A percentile compares a stretch with the other conserved stretches of the same genome.
These are phyloP conservation scores for Paraleonurus japonicus DNA, from an alignment of 257 asterid genomes.

Conservation along the genomic window DNA sequence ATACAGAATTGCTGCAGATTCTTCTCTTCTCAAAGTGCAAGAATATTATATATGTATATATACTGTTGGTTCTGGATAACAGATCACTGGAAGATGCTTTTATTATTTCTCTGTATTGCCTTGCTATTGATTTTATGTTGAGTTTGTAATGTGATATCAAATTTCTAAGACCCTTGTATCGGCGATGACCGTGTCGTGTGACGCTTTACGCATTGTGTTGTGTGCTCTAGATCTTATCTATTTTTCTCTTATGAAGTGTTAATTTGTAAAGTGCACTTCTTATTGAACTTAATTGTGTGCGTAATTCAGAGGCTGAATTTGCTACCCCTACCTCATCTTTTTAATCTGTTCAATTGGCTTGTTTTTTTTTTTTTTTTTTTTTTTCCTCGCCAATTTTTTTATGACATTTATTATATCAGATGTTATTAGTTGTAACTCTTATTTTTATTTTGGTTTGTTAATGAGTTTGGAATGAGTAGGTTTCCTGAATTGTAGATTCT, in stretches of 20 bases:
- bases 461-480: too few relatives aligned
- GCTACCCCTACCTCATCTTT: background rate
- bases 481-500: too few relatives aligned
- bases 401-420: background rate
- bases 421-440: too few relatives aligned
- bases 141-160: slow-evolving; percentile 21
- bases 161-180: background rate
- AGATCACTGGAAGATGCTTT: slow-evolving; percentile 15
- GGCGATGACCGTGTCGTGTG: background rate
- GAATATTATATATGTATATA: background rate
- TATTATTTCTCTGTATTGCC: background rate
- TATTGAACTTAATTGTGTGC: slow-evolving; percentile 12
- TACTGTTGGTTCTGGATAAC: slow-evolving; percentile 21
- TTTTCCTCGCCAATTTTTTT: too few relatives aligned
- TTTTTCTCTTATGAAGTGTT: slow-evolving; percentile 1
- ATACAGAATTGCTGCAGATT: background rate
- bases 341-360: background rate
- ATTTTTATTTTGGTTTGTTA: too few relatives aligned
- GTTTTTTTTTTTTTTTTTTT: background rate
- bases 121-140: background rate
- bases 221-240: slow-evolving; percentile 17
- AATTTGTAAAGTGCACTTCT: slow-evolving; percentile 24
- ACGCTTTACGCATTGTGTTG: slow-evolving; percentile 15
- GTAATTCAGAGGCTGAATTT: slow-evolving; percentile 11
- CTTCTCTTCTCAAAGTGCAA: background rate